A percentile compares a stretch with the other conserved stretches of the same genome.
phyloP scores from a whole-genome alignment of 129 eudicot genomes.

The Lactuca sativa region DNA sequence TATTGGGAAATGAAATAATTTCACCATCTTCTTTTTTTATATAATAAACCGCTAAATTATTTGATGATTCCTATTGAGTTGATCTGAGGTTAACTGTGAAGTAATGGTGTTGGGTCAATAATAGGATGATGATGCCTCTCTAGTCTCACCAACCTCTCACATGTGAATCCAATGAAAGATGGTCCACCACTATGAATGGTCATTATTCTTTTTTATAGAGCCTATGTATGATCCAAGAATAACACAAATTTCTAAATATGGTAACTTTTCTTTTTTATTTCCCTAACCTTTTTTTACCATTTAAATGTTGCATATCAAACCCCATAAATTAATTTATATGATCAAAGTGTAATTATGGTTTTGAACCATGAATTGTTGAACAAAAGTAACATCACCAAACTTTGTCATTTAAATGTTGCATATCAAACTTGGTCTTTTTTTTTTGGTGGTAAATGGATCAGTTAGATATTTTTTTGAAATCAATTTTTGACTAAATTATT shows the following conservation, averaged over 20 bases:
- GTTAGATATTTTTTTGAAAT: too few relatives aligned
- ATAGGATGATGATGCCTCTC: slow-evolving; percentile 41
- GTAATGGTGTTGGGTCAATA: slow-evolving; percentile 27
- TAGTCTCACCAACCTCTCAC: slow-evolving; percentile 39
- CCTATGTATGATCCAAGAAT: slow-evolving; percentile 17
- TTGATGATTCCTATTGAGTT: neutral
- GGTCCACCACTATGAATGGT: slow-evolving; percentile 37
- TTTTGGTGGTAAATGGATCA: too few relatives aligned
- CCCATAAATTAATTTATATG: neutral
- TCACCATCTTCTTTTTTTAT: too few relatives aligned
- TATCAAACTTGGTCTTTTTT: too few relatives aligned
- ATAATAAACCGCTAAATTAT: neutral
- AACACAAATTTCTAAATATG: slow-evolving; percentile 33
- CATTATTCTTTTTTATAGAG: slow-evolving; percentile 15
- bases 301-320: neutral
- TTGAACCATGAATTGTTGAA: neutral
- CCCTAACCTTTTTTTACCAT: neutral
- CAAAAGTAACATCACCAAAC: neutral
- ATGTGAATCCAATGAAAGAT: slow-evolving; percentile 33
- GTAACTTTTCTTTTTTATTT: slow-evolving; percentile 11
- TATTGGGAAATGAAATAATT: too few relatives aligned
- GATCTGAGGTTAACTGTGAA: slow-evolving; percentile 6
- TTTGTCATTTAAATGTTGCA: too few relatives aligned
- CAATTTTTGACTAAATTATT: too few relatives aligned
- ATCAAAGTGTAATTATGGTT: neutral